Percentiles rank a stretch among this genome's conserved stretches.
phyloP scores from a whole-genome alignment of 352 stramenopile species.

The Hyphochytrium catenoides region DNA sequence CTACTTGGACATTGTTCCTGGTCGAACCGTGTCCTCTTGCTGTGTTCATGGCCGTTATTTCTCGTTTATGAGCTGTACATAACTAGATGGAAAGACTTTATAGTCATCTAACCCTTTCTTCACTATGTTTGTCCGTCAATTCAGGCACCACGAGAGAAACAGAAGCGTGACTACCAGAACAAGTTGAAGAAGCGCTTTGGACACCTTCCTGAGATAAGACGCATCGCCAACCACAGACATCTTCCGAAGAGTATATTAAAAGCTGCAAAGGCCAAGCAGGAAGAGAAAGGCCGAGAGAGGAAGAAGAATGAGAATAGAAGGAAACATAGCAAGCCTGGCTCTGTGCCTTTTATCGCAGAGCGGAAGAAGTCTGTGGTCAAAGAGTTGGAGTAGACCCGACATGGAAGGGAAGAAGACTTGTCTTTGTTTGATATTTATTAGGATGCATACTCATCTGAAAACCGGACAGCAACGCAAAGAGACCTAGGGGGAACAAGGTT shows the following conservation, averaged over 20 bases:
- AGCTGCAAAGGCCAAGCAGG: slow-evolving; percentile 58
- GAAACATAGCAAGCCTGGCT: slow-evolving; percentile 39
- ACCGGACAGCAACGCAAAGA: no score
- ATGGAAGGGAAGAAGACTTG: no score
- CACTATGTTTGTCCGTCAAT: no score
- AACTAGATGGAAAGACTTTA: no score
- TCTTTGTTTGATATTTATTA: no score
- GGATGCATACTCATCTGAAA: no score
- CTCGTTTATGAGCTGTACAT: slow-evolving; percentile 12
- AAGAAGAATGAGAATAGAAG: slow-evolving; percentile 59
- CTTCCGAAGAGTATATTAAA: slow-evolving; percentile 96
- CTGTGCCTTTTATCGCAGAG: slow-evolving; percentile 36
- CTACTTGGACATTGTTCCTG: no score
- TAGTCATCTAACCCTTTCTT: no score
- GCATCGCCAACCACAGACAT: slow-evolving; percentile 73
- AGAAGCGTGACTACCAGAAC: slow-evolving; percentile 87
- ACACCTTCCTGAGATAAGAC: slow-evolving; percentile 80
- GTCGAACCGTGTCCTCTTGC: no score
- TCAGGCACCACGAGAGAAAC: slow-evolving; percentile 41
- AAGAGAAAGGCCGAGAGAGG: slow-evolving; percentile 43
- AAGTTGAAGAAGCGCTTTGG: slow-evolving; percentile 86
- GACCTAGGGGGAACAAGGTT: no score
- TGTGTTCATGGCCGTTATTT: slow-evolving; percentile 30
- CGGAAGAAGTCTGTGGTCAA: slow-evolving; percentile 42
- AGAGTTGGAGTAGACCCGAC: slow-evolving; percentile 57